Evolutionary conservation across 345 rosid genomes (phyloP).

Genomic region (Sisymbrium irio): DNA sequence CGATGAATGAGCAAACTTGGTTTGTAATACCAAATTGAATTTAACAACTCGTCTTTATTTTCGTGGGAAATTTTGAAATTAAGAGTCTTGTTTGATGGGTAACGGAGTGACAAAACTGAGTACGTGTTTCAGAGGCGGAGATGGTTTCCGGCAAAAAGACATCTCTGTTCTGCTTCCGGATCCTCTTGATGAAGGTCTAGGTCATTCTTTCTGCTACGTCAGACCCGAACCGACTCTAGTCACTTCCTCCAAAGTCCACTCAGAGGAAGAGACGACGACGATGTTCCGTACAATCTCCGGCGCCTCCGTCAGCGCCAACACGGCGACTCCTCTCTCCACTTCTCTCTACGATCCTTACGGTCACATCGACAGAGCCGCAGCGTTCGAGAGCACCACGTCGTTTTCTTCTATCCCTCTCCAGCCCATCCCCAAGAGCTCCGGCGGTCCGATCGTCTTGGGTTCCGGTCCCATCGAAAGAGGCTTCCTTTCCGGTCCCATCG

Average conservation of each 20-base stretch:
- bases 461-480: slow-evolving; percentile 77
- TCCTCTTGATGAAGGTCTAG: background rate
- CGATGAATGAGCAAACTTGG: background rate
- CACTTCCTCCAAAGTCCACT: background rate
- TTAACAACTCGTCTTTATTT: background rate
- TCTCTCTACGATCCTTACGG: background rate
- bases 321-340: background rate
- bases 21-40: background rate
- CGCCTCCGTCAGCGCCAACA: slow-evolving; percentile 8
- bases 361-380: background rate
- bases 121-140: background rate
- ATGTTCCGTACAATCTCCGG: slow-evolving; percentile 1
- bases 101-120: slow-evolving; percentile 2
- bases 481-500: slow-evolving; percentile 72
- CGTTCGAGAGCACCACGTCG: background rate
- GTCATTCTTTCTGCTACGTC: background rate
- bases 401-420: background rate
- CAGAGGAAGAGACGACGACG: background rate
- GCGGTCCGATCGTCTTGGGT: slow-evolving; percentile 56
- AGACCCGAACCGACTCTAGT: background rate
- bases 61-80: background rate
- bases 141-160: background rate
- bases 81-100: background rate
- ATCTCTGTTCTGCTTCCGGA: background rate
- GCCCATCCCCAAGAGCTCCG: background rate